phyloP scores from a whole-genome alignment of 345 rosid genomes.

The Toxicodendron radicans region DNA sequence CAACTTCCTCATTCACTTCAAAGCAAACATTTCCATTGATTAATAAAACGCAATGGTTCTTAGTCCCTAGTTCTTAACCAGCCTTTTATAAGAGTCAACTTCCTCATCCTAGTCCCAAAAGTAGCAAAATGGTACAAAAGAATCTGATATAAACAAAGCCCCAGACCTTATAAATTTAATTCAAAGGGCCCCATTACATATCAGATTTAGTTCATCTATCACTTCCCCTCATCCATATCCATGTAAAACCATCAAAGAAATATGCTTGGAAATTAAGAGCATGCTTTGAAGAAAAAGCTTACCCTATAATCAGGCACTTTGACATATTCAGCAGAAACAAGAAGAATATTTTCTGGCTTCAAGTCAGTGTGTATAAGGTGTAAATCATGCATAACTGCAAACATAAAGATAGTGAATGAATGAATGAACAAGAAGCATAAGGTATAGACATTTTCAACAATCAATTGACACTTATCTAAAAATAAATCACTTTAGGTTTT shows the following conservation, averaged over 20 bases:
- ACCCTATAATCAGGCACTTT: conserved; percentile 83
- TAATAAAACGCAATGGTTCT: not conserved
- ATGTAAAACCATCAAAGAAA: not conserved
- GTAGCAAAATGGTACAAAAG: not conserved
- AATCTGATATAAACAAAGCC: not conserved
- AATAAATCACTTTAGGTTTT: conserved; percentile 2
- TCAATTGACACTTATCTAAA: conserved; percentile 7
- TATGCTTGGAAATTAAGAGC: conserved; percentile 1
- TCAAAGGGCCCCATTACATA: not conserved
- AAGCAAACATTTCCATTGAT: not conserved
- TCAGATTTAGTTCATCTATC: not conserved
- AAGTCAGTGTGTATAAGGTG: conserved; percentile 73
- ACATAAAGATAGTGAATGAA: conserved; percentile 11
- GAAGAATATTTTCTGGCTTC: conserved; percentile 85
- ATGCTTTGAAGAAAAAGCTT: conserved; percentile 10
- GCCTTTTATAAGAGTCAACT: not conserved
- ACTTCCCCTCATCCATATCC: not conserved
- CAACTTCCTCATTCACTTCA: not conserved
- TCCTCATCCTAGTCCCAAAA: not conserved
- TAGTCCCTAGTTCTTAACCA: not conserved
- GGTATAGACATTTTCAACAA: conserved; percentile 14
- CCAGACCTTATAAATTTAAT: not conserved
- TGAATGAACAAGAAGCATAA: conserved; percentile 19
- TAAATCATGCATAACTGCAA: conserved; percentile 83
- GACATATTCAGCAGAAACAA: conserved; percentile 70